Percentiles rank a stretch among this genome's conserved stretches.
phyloP scores from a whole-genome alignment of 2,329 filamentous ascomycete species.

The Xylaria hypoxylon region DNA sequence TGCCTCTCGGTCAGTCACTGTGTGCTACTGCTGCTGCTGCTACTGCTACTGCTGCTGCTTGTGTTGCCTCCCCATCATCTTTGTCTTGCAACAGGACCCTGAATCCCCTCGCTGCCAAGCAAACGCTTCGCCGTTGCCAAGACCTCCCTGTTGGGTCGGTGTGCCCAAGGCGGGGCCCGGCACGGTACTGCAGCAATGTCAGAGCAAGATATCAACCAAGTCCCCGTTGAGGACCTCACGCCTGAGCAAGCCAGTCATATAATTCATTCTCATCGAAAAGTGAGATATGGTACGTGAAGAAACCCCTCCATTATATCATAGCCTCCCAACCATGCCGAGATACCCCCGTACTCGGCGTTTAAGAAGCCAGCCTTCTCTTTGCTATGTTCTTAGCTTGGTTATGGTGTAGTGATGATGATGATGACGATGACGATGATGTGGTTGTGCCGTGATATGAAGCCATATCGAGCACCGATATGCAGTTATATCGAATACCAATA shows the following conservation, averaged over 20 bases:
- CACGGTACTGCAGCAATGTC: constrained; percentile 43
- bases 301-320: constrained; percentile 1
- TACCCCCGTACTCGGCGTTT: constrained; percentile 18
- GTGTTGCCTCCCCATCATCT: too few species aligned
- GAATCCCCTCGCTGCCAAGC: constrained; percentile 17
- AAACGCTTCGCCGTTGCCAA: constrained; percentile 26
- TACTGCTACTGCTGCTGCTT: neutral
- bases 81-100: constrained; percentile 11
- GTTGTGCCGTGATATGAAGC: constrained; percentile 1
- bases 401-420: neutral
- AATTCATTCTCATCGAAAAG: constrained; percentile 76
- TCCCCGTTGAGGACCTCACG: constrained; percentile 67
- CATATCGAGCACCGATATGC: neutral
- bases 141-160: constrained; percentile 18
- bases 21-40: constrained; percentile 9
- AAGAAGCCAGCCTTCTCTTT: constrained; percentile 4
- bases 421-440: constrained; percentile 4
- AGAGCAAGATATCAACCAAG: constrained; percentile 52
- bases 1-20: constrained; percentile 11
- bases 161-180: constrained; percentile 33
- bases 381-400: neutral
- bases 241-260: constrained; percentile 75
- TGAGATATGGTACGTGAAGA: constrained; percentile 70
- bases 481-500: constrained; percentile 10
- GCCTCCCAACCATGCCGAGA: constrained; percentile 6